Evolutionary conservation across 2,329 filamentous ascomycete species (phyloP).

Genomic region (Polychaeton citri): DNA sequence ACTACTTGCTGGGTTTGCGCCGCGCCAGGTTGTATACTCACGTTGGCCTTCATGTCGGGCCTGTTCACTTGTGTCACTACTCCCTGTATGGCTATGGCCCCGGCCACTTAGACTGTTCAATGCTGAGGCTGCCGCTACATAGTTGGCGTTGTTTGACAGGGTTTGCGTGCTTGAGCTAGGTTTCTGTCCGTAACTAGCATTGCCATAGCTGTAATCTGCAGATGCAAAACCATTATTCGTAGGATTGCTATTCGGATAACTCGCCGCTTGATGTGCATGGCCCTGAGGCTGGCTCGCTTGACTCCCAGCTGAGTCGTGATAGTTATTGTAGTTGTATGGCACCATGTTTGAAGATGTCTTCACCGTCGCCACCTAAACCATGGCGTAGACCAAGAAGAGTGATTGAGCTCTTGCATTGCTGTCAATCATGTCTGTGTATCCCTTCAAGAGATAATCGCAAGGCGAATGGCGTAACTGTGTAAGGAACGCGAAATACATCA

Average conservation of each 20-base stretch:
- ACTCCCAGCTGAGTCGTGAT: constrained; percentile 20
- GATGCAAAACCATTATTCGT: constrained; percentile 7
- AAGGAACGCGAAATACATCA: too few relatives aligned
- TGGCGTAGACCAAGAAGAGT: too few relatives aligned
- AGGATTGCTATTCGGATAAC: constrained; percentile 2
- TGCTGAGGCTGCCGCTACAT: constrained; percentile 11
- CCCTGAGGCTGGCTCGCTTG: constrained; percentile 12
- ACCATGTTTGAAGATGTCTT: not conserved
- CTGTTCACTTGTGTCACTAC: constrained; percentile 1
- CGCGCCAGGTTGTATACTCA: constrained; percentile 3
- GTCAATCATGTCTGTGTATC: too few relatives aligned
- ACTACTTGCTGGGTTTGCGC: constrained; percentile 4
- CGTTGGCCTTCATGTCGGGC: not conserved
- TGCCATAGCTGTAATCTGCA: constrained; percentile 10
- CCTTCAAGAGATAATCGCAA: too few relatives aligned
- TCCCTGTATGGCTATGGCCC: constrained; percentile 9
- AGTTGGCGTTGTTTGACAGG: constrained; percentile 3
- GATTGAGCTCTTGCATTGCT: too few relatives aligned
- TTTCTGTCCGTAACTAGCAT: constrained; percentile 6
- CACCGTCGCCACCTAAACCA: too few relatives aligned
- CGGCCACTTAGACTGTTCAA: constrained; percentile 12
- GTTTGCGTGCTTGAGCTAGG: constrained; percentile 2
- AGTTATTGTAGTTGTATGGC: constrained; percentile 13
- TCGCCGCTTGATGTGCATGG: constrained; percentile 8
- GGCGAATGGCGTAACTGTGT: too few relatives aligned